Evolutionary conservation across 2,329 filamentous ascomycete genomes (phyloP).

Genomic region (Verticillium tricorpus): DNA sequence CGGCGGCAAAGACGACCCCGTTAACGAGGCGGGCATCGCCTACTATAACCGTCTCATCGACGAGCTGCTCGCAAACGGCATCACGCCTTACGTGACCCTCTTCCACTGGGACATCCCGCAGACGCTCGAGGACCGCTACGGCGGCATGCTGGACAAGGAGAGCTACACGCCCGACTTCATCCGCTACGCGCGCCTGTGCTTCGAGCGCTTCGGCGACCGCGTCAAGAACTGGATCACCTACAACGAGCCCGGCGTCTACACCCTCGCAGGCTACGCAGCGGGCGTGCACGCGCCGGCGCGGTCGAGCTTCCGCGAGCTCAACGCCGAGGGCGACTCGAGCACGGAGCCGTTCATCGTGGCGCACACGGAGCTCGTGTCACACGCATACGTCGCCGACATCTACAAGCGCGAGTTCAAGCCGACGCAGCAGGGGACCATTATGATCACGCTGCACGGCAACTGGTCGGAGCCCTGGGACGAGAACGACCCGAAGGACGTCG

Average conservation of each 20-base stretch:
- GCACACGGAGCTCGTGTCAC: slow-evolving; percentile 77
- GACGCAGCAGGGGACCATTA: slow-evolving; percentile 69
- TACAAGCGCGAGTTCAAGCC: slow-evolving; percentile 80
- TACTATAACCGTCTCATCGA: slow-evolving; percentile 78
- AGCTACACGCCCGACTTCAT: slow-evolving; percentile 82
- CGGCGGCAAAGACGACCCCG: slow-evolving; percentile 75
- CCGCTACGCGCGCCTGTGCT: slow-evolving; percentile 71
- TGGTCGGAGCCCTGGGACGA: slow-evolving; percentile 73
- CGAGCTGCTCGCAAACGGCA: slow-evolving; percentile 69
- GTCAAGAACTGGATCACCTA: slow-evolving; percentile 89
- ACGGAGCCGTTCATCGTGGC: slow-evolving; percentile 80
- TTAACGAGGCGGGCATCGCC: slow-evolving; percentile 73
- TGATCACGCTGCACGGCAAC: slow-evolving; percentile 87
- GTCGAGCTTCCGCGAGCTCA: slow-evolving; percentile 64
- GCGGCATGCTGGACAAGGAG: slow-evolving; percentile 71
- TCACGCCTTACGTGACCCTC: slow-evolving; percentile 76
- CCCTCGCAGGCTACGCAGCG: slow-evolving; percentile 73
- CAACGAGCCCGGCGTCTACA: slow-evolving; percentile 85
- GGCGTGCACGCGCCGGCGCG: slow-evolving; percentile 75
- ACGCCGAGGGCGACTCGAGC: slow-evolving; percentile 68
- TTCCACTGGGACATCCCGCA: slow-evolving; percentile 88
- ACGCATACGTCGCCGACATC: slow-evolving; percentile 73
- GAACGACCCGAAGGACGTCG: slow-evolving; percentile 67
- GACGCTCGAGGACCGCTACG: slow-evolving; percentile 73
- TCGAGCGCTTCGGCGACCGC: slow-evolving; percentile 62